Evolutionary conservation across 2,329 filamentous ascomycete species (phyloP).

Genomic region (Aureobasidium leucospermi): DNA sequence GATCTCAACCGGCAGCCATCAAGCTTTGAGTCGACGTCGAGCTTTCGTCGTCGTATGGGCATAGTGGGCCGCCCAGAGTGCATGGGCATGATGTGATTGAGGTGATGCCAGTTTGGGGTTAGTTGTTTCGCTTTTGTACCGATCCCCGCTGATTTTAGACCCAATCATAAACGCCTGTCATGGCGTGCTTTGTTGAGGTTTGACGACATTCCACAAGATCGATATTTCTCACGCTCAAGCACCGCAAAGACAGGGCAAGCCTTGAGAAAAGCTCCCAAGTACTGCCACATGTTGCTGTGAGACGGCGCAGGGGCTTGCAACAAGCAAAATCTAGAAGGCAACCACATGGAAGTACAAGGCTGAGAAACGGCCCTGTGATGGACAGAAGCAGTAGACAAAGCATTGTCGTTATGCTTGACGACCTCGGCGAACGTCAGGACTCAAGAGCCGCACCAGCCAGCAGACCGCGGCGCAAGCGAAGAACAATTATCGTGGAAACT

Average conservation of each 20-base stretch:
- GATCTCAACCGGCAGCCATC: slow-evolving; percentile 9
- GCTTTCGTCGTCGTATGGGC: slow-evolving; percentile 2
- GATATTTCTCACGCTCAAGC: background rate
- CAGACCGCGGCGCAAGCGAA: background rate
- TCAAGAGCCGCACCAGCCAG: background rate
- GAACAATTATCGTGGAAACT: background rate
- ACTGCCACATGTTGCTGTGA: background rate
- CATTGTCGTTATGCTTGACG: background rate
- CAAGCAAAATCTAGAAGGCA: background rate
- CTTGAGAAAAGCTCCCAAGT: background rate
- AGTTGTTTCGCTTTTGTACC: slow-evolving; percentile 5
- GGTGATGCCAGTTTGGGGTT: slow-evolving; percentile 13
- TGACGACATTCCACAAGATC: slow-evolving; percentile 10
- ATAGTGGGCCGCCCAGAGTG: slow-evolving; percentile 14
- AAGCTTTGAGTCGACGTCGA: slow-evolving; percentile 11
- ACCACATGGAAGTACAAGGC: background rate
- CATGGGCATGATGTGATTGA: slow-evolving; percentile 18
- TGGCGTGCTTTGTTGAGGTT: slow-evolving; percentile 12
- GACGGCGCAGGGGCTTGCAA: background rate
- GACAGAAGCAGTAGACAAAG: background rate
- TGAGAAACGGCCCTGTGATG: background rate
- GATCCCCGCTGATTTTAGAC: slow-evolving; percentile 3
- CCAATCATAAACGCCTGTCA: slow-evolving; percentile 4
- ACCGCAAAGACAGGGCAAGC: background rate
- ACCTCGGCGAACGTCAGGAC: background rate